Percentiles rank a stretch among this genome's conserved stretches.
These are phyloP conservation scores for Acorus calamus DNA, from an alignment of 106 monocot species.

Conservation along the genomic window DNA sequence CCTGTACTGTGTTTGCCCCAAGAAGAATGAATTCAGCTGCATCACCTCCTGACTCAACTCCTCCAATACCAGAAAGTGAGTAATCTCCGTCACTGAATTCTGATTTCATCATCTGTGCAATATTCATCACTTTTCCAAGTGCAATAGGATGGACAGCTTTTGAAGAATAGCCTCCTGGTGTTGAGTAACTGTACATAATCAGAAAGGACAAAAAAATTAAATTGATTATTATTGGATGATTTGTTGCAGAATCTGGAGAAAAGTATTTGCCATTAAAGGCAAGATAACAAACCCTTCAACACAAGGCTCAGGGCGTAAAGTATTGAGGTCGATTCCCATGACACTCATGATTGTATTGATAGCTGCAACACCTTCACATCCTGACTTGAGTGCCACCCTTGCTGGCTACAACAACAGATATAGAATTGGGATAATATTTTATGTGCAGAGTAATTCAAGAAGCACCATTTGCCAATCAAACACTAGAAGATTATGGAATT, in stretches of 20 bases:
- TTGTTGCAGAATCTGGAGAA: no score
- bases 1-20: conserved; percentile 96
- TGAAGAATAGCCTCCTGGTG: conserved; percentile 92
- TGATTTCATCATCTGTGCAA: conserved; percentile 85
- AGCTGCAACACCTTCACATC: conserved; percentile 88
- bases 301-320: conserved; percentile 91
- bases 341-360: conserved; percentile 99
- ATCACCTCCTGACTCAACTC: conserved; percentile 85
- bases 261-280: background rate
- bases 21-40: conserved; percentile 95
- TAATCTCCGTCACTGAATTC: conserved; percentile 46
- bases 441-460: no score
- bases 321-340: conserved; percentile 92
- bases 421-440: background rate
- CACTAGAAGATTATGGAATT: no score
- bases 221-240: no score
- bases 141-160: conserved; percentile 97
- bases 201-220: background rate
- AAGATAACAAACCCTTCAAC: conserved; percentile 76
- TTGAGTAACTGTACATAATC: conserved; percentile 57
- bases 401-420: conserved; percentile 56
- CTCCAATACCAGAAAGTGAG: conserved; percentile 94
- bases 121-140: conserved; percentile 95
- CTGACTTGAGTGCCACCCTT: conserved; percentile 64
- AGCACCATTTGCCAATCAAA: no score